Conservation (phyloP, 495 filamentous ascomycete species). For the Aspergillus panamensis region DNA sequence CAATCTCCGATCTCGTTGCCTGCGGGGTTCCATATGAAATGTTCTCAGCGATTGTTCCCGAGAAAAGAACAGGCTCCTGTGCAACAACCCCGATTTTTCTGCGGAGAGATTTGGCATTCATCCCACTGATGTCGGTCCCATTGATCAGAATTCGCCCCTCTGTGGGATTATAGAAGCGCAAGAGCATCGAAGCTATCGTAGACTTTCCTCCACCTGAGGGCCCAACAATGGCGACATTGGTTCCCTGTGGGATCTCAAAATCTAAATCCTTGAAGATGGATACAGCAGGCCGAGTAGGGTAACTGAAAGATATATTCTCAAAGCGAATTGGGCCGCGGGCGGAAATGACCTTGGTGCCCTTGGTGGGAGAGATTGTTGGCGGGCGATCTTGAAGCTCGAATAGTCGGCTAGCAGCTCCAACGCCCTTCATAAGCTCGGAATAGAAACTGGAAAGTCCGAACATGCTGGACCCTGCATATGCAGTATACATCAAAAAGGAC, state of each 20-base stretch:
- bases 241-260: slow-evolving; percentile 88
- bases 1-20: slow-evolving; percentile 75
- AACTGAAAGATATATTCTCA: slow-evolving; percentile 78
- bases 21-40: slow-evolving; percentile 87
- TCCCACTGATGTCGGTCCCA: slow-evolving; percentile 72
- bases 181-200: slow-evolving; percentile 81
- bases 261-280: slow-evolving; percentile 82
- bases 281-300: slow-evolving; percentile 87
- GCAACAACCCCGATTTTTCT: slow-evolving; percentile 91
- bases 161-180: slow-evolving; percentile 87
- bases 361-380: slow-evolving; percentile 78
- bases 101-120: slow-evolving; percentile 94
- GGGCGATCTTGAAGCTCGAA: slow-evolving; percentile 96
- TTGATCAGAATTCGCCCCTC: slow-evolving; percentile 77
- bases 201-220: slow-evolving; percentile 94
- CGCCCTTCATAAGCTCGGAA: slow-evolving; percentile 98
- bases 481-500: slow-evolving; percentile 98
- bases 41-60: slow-evolving; percentile 92
- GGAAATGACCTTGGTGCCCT: slow-evolving; percentile 69
- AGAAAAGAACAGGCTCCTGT: slow-evolving; percentile 95
- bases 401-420: slow-evolving; percentile 87
- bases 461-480: slow-evolving; percentile 84
- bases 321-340: slow-evolving; percentile 87
- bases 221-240: slow-evolving; percentile 93
- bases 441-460: slow-evolving; percentile 95